Evolutionary conservation across 306 rosid species (phyloP).

Genomic region (Geum urbanum): DNA sequence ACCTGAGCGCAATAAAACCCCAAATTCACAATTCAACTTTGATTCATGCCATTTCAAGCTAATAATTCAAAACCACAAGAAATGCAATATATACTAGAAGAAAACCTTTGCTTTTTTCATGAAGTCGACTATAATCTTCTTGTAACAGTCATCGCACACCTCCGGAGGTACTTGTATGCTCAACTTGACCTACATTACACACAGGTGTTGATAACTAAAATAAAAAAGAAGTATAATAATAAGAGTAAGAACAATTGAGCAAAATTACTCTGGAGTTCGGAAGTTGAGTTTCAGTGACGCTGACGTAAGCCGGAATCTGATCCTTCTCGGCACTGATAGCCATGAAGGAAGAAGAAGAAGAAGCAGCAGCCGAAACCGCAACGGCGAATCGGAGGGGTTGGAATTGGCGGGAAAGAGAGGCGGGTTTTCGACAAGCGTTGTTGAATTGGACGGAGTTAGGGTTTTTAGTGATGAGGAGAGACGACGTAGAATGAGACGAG

Average conservation of each 20-base stretch:
- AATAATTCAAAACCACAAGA: not conserved
- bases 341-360: slow-evolving; percentile 41
- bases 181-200: slow-evolving; percentile 64
- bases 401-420: too few species aligned
- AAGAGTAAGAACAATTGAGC: not conserved
- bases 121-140: slow-evolving; percentile 59
- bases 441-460: slow-evolving; percentile 21
- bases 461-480: slow-evolving; percentile 14
- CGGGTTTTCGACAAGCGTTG: slow-evolving; percentile 25
- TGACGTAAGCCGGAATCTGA: slow-evolving; percentile 62
- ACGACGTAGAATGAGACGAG: slow-evolving; percentile 27
- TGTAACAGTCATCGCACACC: slow-evolving; percentile 83
- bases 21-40: slow-evolving; percentile 2
- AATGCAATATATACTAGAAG: not conserved
- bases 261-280: slow-evolving; percentile 64
- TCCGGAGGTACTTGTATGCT: slow-evolving; percentile 70
- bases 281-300: slow-evolving; percentile 43
- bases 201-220: not conserved
- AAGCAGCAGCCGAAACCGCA: too few species aligned
- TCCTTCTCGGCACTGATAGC: slow-evolving; percentile 36
- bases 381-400: slow-evolving; percentile 32
- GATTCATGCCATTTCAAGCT: not conserved
- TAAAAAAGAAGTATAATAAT: not conserved
- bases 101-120: slow-evolving; percentile 72
- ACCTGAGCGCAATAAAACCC: slow-evolving; percentile 38